phyloP scores from a whole-genome alignment of 192 early-diverging fungal species.

The Glomus cerebriforme region DNA sequence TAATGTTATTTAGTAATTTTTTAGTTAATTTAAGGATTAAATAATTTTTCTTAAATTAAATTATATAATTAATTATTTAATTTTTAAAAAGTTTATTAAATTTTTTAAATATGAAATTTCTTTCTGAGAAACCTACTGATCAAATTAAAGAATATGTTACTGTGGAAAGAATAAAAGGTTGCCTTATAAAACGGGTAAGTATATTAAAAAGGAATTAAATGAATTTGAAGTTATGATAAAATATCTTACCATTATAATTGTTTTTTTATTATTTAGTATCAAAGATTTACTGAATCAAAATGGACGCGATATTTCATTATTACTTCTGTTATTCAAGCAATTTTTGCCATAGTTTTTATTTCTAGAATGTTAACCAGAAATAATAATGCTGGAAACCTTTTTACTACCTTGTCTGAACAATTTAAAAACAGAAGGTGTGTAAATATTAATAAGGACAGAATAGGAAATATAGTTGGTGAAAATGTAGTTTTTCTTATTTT shows the following conservation, averaged over 20 bases:
- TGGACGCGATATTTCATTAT: constrained; percentile 13
- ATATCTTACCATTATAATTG: background rate
- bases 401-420: background rate
- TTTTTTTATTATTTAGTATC: background rate
- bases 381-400: background rate
- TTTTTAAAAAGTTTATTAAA: too few species aligned
- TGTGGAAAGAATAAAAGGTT: background rate
- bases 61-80: background rate
- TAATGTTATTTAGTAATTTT: too few species aligned
- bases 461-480: constrained; percentile 7
- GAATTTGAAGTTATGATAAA: background rate
- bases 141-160: background rate
- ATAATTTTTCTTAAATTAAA: background rate
- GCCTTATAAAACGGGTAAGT: background rate
- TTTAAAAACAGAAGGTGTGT: background rate
- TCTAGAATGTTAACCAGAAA: background rate
- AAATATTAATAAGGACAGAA: background rate
- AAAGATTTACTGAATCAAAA: constrained; percentile 5
- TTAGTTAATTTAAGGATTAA: background rate
- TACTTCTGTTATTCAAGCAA: background rate
- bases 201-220: background rate
- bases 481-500: constrained; percentile 2
- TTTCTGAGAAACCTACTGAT: background rate
- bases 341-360: constrained; percentile 2
- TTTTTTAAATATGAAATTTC: background rate